A percentile compares a stretch with the other conserved stretches of the same genome.
phyloP scores from a whole-genome alignment of 345 rosid genomes.

The Isatis tinctoria region DNA sequence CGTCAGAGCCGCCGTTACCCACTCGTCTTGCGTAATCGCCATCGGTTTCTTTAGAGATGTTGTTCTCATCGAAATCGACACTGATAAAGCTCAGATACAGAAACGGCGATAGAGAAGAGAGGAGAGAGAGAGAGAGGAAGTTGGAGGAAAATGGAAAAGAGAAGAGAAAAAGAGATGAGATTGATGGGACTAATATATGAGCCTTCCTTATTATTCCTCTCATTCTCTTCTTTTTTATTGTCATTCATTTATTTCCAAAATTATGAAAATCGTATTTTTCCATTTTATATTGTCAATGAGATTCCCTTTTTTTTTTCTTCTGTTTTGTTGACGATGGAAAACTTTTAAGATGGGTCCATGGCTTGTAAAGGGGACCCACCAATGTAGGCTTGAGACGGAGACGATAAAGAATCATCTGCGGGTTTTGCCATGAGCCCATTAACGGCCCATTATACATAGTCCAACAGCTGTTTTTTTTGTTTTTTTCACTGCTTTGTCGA shows the following conservation, averaged over 20 bases:
- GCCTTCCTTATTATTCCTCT: constrained; percentile 15
- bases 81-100: constrained; percentile 2
- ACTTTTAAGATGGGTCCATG: constrained; percentile 2
- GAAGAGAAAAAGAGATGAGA: not conserved
- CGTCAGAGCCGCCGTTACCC: constrained; percentile 62
- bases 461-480: not conserved
- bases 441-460: not conserved
- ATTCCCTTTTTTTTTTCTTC: not conserved
- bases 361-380: not conserved
- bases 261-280: not conserved
- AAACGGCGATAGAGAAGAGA: constrained; percentile 5
- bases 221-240: not conserved
- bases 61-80: not conserved
- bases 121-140: constrained; percentile 27
- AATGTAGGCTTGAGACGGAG: not conserved
- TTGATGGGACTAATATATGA: constrained; percentile 18
- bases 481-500: no score
- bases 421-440: not conserved
- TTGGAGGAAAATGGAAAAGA: constrained; percentile 14
- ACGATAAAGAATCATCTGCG: not conserved
- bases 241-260: not conserved
- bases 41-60: not conserved
- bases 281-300: constrained; percentile 10
- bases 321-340: constrained; percentile 1
- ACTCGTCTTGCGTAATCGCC: constrained; percentile 45